phyloP scores from a whole-genome alignment of 2,329 filamentous ascomycete species.

The Basipetospora chlamydospora region DNA sequence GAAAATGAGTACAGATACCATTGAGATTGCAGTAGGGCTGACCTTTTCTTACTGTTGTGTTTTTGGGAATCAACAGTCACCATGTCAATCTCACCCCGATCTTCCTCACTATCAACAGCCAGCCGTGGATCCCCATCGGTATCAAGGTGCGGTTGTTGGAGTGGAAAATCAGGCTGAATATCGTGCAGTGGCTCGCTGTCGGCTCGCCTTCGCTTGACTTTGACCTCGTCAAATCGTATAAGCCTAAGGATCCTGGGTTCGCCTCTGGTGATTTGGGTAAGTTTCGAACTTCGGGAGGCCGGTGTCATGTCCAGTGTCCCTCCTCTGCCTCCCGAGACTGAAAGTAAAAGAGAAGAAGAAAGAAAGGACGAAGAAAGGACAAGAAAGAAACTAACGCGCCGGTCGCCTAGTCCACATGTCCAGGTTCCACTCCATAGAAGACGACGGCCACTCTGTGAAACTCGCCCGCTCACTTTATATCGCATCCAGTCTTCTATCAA shows the following conservation, averaged over 20 bases:
- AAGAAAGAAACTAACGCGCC: too few relatives aligned
- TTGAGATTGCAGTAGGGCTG: too few relatives aligned
- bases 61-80: slow-evolving; percentile 53
- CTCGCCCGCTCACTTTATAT: slow-evolving; percentile 54
- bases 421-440: slow-evolving; percentile 33
- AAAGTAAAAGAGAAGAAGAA: too few relatives aligned
- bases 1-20: too few relatives aligned
- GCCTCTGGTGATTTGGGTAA: slow-evolving; percentile 28
- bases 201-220: slow-evolving; percentile 44
- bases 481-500: slow-evolving; percentile 36
- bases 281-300: too few relatives aligned
- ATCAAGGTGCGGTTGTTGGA: slow-evolving; percentile 59
- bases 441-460: slow-evolving; percentile 77
- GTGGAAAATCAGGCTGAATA: slow-evolving; percentile 65
- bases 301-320: too few relatives aligned
- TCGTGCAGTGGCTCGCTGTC: slow-evolving; percentile 59
- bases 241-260: slow-evolving; percentile 30
- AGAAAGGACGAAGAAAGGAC: background rate
- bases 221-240: slow-evolving; percentile 46
- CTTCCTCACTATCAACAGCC: slow-evolving; percentile 52
- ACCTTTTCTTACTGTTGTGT: too few relatives aligned
- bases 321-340: too few relatives aligned
- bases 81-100: slow-evolving; percentile 58
- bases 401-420: slow-evolving; percentile 32
- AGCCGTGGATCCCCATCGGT: slow-evolving; percentile 42